These are phyloP conservation scores for Citrullus amarus DNA, from an alignment of 306 rosid species.

Conservation along the genomic window DNA sequence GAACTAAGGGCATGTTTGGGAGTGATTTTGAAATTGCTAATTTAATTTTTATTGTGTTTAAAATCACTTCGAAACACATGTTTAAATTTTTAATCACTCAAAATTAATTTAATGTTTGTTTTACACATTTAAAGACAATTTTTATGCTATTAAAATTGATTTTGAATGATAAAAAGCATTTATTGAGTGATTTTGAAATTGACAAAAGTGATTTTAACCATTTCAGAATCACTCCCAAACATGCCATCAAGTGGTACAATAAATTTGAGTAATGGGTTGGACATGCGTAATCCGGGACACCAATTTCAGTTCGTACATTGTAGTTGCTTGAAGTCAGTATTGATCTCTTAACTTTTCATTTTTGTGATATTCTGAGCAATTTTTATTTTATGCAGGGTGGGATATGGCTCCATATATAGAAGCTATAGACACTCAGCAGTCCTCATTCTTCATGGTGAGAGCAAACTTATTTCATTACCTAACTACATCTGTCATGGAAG, in stretches of 20 bases:
- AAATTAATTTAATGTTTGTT: too few relatives aligned
- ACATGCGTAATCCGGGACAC: neutral
- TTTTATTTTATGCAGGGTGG: slow-evolving; percentile 62
- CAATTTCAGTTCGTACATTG: neutral
- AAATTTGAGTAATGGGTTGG: neutral
- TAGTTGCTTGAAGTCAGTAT: neutral
- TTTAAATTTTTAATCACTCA: too few relatives aligned
- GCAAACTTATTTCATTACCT: neutral
- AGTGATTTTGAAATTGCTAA: too few relatives aligned
- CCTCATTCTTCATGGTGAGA: slow-evolving; percentile 54
- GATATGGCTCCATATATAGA: slow-evolving; percentile 98
- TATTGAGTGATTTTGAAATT: too few relatives aligned
- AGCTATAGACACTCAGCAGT: slow-evolving; percentile 73
- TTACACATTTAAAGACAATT: too few relatives aligned
- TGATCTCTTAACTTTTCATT: neutral
- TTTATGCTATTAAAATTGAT: too few relatives aligned
- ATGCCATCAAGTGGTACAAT: neutral
- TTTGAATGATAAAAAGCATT: too few relatives aligned
- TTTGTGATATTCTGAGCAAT: neutral
- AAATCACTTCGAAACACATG: too few relatives aligned
- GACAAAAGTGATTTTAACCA: too few relatives aligned
- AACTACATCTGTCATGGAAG: neutral
- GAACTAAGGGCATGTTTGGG: neutral
- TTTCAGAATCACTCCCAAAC: too few relatives aligned
- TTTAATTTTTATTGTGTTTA: too few relatives aligned